phyloP scores from a whole-genome alignment of 441 rosid species.

The Hura crepitans region DNA sequence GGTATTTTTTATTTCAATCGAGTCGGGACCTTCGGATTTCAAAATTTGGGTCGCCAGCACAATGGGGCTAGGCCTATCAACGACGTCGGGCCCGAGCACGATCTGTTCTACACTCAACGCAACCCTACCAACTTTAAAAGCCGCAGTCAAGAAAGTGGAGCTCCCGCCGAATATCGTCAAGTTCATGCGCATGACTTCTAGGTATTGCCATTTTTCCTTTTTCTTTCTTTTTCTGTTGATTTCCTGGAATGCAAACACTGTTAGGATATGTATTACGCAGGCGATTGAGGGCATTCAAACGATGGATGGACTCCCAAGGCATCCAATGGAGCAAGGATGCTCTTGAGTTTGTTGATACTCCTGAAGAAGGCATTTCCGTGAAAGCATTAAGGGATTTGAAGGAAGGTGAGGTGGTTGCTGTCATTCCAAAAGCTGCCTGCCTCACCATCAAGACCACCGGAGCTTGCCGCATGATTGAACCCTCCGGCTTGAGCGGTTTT shows the following conservation, averaged over 20 bases:
- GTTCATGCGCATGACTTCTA: neutral
- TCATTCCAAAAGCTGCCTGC: conserved; percentile 70
- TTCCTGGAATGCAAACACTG: neutral
- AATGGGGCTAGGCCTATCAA: too few species aligned
- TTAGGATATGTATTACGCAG: conserved; percentile 22
- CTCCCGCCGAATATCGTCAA: neutral
- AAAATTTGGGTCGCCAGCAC: too few species aligned
- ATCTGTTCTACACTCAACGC: neutral
- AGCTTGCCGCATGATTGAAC: conserved; percentile 47
- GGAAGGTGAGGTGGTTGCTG: conserved; percentile 69
- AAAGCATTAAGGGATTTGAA: conserved; percentile 50
- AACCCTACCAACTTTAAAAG: neutral
- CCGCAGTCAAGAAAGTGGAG: neutral
- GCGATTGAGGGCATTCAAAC: conserved; percentile 74
- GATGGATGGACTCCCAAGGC: conserved; percentile 76
- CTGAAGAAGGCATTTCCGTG: conserved; percentile 47
- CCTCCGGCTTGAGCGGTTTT: conserved; percentile 55
- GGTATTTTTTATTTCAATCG: too few species aligned
- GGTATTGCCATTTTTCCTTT: neutral
- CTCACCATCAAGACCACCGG: conserved; percentile 63
- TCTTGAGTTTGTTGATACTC: conserved; percentile 42
- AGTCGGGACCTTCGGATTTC: too few species aligned
- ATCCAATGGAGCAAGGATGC: conserved; percentile 48
- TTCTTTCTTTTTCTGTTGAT: neutral
- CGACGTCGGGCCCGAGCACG: neutral